Conservation (phyloP, 306 rosid genomes). For the barrel medic (Medicago truncatula) region MtrunA17r5.0-ANR NC_053044.1:47445001-47445500, state of each 20-base stretch:
- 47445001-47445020: conserved; percentile 29
- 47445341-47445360: conserved; percentile 99
- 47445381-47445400: conserved; percentile 6
- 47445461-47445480: conserved; percentile 29
- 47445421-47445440: not conserved
- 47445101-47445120: conserved; percentile 1
- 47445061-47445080: not conserved
- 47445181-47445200: not conserved
- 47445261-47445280: conserved; percentile 13
- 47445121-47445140: conserved; percentile 2
- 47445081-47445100: conserved; percentile 15
- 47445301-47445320: conserved; percentile 64
- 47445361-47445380: conserved; percentile 99
- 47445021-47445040: conserved; percentile 24
- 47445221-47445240: conserved; percentile 25
- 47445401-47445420: conserved; percentile 9
- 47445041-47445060: conserved; percentile 1
- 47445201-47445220: not conserved
- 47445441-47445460: not conserved
- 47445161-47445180: conserved; percentile 22
- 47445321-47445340: conserved; percentile 75
- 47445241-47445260: conserved; percentile 19
- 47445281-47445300: conserved; percentile 39
- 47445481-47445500: conserved; percentile 74
- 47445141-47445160: conserved; percentile 2